Base-by-base conservation (phyloP, 2,329 filamentous ascomycete species). In the Zymoseptoria passerinii region DNA sequence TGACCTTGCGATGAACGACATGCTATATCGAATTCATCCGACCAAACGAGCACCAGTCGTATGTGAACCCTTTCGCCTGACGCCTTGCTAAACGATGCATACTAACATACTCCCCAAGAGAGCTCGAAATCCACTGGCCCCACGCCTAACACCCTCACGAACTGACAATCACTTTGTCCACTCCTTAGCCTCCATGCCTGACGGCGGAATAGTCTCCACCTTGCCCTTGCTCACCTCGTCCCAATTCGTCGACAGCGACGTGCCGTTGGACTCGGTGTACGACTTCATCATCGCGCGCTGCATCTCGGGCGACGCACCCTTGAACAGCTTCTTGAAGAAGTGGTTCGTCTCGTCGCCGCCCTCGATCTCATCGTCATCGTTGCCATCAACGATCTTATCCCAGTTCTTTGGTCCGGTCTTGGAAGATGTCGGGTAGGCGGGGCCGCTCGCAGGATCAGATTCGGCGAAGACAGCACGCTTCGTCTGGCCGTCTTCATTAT, bases 211-310 rank as follows among this genome's bases (percentile, higher is more conserved):
- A 0, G 85, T 88, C 70, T 89, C 83, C 27, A 96, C 88, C 23
- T 76, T 87, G 18, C 83, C 84, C 62, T 80, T 82, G 54, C 83
- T 83, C 19, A 96, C 92, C 61, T 95, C 88, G 8, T 77, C 75
- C 94, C 94, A 99, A 71, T 92, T 90, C 0, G 94, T 99, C 73
- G 90, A 96, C 53, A 99, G 77, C 2, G 89, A 83, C 0, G 94
- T 99, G 4, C 94, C 94, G 66, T 95, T 94, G 73, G 92, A 96
- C 79, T 99, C 92, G 13, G 85, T 81, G 69, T 90, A 97, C 70
- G 90, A 95, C 83, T 99, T 99, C 84, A 95, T 90, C 94, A 99
- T 99, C 8, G 94, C 94, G 1, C 91, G 84, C 70, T 85, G 85
- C 59, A 90, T 89, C 66, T 99, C 92, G 0, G 86, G 83, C 53